Base-by-base conservation (phyloP, 306 rosid species). In the Carpinus viminea region DNA sequence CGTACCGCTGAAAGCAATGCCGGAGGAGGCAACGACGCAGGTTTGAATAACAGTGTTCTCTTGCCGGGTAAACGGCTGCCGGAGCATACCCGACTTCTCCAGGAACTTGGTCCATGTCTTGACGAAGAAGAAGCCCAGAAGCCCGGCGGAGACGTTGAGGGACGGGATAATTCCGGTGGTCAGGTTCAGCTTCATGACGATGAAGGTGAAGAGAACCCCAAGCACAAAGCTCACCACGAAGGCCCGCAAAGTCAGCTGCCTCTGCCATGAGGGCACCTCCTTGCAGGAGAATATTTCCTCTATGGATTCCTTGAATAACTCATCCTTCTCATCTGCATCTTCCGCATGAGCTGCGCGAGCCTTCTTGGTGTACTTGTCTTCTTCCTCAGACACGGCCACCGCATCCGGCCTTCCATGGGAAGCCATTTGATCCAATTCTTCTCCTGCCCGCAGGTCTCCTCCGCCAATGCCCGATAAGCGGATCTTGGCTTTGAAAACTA, bases 11-110 rank as follows among this genome's bases (percentile, higher is more conserved):
- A 81, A 84, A 1, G 90, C 90, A 71, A 87, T 81, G 76, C 90
- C 88, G 38, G 85, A 18, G 15, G 85, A 9, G 6, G 88, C 84
- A 4, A 87, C 88, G 52, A 87, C 88, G 62, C 86, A 84, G 11
- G 90, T 87, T 20, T 87, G 90, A 31, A 87, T 84, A 3, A 87
- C 87, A 2, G 90, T 84, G 13, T 87, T 87, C 85, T 87, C 90
- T 7, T 87, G 90, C 11, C 88, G 57, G 0, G 88, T 84, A 54
- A 84, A 84, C 0, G 90, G 88, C 8, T 73, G 84, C 12, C 0
- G 74, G 1, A 84, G 68, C 71, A 64, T 15, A 0, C 88, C 88
- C 0, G 81, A 7, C 74, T 84, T 84, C 1, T 48, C 1, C 0
- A 84, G 74, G 18, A 84, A 0, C 20, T 65, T 76, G 0, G 90